Percentiles rank a stretch among this genome's conserved stretches.
These are phyloP conservation scores for Lolium rigidum DNA, from an alignment of 176 grass and related monocot species.

Conservation along the genomic window DNA sequence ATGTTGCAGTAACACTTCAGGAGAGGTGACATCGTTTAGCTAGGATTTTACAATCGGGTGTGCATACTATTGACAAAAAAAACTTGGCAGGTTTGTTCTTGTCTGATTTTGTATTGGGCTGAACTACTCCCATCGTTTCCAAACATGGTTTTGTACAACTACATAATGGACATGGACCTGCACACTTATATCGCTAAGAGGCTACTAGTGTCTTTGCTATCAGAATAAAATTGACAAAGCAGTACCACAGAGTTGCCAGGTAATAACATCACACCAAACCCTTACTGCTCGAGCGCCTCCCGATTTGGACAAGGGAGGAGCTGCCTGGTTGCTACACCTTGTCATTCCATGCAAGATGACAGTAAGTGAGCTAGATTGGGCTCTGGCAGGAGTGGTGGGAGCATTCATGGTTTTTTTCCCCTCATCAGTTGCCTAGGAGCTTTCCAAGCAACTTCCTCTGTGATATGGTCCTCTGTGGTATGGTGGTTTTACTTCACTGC, in stretches of 20 bases:
- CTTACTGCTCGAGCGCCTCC: not conserved
- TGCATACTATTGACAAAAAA: not conserved
- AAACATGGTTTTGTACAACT: not conserved
- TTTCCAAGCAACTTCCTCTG: too few relatives aligned
- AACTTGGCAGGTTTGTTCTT: not conserved
- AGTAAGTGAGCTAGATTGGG: too few relatives aligned
- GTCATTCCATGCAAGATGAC: too few relatives aligned
- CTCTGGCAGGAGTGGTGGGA: too few relatives aligned
- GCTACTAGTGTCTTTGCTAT: not conserved
- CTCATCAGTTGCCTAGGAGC: too few relatives aligned
- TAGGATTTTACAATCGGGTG: not conserved
- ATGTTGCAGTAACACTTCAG: not conserved
- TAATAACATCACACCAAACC: slow-evolving; percentile 1
- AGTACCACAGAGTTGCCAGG: not conserved
- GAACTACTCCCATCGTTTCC: not conserved
- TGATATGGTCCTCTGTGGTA: too few relatives aligned
- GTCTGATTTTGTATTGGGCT: not conserved
- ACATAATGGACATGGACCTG: not conserved
- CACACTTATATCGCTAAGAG: not conserved
- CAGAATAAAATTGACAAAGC: not conserved
- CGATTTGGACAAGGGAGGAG: too few relatives aligned
- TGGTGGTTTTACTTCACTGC: too few relatives aligned
- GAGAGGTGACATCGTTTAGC: not conserved
- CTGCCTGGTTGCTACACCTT: too few relatives aligned
- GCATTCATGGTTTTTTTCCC: too few relatives aligned